A percentile compares a stretch with the other conserved stretches of the same genome.
Conservation (phyloP, 2,329 filamentous ascomycete species). For the Cyphellophora europaea region DNA sequence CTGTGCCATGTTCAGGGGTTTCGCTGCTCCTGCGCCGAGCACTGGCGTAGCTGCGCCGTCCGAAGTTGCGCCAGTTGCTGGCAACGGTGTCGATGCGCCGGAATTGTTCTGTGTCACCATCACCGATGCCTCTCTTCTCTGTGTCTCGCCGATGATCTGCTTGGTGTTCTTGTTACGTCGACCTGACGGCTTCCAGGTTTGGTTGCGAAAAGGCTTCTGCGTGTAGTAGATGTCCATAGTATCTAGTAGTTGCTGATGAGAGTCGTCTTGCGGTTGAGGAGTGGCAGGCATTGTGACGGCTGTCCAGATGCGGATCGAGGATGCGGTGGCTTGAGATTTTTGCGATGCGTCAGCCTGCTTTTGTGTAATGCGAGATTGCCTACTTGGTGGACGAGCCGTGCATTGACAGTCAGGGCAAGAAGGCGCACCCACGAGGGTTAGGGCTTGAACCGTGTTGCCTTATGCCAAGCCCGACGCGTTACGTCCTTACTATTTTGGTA, state of each 20-base stretch:
- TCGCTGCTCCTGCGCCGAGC: conserved; percentile 25
- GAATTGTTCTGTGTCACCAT: conserved; percentile 76
- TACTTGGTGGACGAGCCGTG: too few relatives aligned
- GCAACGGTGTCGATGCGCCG: conserved; percentile 61
- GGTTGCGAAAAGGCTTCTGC: conserved; percentile 82
- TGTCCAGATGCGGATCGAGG: conserved; percentile 10
- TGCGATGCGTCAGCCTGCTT: too few relatives aligned
- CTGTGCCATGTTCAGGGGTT: conserved; percentile 68
- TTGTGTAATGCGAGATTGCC: too few relatives aligned
- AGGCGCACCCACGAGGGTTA: too few relatives aligned
- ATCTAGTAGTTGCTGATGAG: conserved; percentile 79
- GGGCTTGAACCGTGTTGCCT: too few relatives aligned
- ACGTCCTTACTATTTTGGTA: too few relatives aligned
- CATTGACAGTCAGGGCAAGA: too few relatives aligned
- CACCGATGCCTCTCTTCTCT: conserved; percentile 80
- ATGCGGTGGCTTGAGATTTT: too few relatives aligned
- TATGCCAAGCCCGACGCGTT: too few relatives aligned
- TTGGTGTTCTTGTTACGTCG: conserved; percentile 99
- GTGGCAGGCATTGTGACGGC: conserved; percentile 47
- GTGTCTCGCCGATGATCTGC: conserved; percentile 82
- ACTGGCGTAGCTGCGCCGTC: conserved; percentile 31
- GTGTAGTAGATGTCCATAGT: conserved; percentile 81
- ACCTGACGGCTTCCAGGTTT: conserved; percentile 82
- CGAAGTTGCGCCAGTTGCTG: conserved; percentile 25
- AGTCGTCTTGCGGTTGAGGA: conserved; percentile 55